Conservation (phyloP, 2,329 filamentous ascomycete genomes). For the Aspergillus unguis region DNA sequence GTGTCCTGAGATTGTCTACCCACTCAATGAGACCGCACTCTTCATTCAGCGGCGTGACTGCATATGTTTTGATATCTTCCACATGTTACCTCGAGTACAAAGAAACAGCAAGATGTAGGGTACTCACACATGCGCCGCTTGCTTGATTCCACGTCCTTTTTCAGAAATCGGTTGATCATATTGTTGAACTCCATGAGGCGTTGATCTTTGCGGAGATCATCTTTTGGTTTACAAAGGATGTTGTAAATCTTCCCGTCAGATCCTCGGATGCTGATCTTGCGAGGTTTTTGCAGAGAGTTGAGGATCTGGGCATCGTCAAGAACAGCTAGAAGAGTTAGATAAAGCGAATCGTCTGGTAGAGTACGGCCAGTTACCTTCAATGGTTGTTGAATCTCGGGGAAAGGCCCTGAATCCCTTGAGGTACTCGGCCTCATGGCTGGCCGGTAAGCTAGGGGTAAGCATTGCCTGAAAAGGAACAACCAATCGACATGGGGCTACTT, state of each 20-base stretch:
- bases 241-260: conserved; percentile 87
- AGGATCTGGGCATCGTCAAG: conserved; percentile 85
- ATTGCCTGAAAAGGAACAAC: conserved; percentile 87
- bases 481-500: conserved; percentile 73
- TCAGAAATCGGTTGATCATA: conserved; percentile 94
- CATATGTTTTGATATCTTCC: conserved; percentile 84
- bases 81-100: conserved; percentile 4
- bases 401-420: conserved; percentile 77
- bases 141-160: conserved; percentile 85
- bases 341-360: not conserved
- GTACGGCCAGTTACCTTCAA: conserved; percentile 48
- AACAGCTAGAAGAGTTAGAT: conserved; percentile 51
- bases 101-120: not conserved
- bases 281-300: conserved; percentile 85
- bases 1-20: conserved; percentile 92
- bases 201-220: conserved; percentile 95
- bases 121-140: conserved; percentile 70
- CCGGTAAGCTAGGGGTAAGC: conserved; percentile 75
- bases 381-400: conserved; percentile 78
- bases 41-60: conserved; percentile 93
- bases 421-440: conserved; percentile 65
- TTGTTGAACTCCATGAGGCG: conserved; percentile 98
- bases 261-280: conserved; percentile 81
- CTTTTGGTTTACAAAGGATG: conserved; percentile 94
- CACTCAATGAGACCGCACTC: conserved; percentile 98